Evolutionary conservation across 192 early-diverging fungal species (phyloP).

Genomic region (Paraglomus occultum): DNA sequence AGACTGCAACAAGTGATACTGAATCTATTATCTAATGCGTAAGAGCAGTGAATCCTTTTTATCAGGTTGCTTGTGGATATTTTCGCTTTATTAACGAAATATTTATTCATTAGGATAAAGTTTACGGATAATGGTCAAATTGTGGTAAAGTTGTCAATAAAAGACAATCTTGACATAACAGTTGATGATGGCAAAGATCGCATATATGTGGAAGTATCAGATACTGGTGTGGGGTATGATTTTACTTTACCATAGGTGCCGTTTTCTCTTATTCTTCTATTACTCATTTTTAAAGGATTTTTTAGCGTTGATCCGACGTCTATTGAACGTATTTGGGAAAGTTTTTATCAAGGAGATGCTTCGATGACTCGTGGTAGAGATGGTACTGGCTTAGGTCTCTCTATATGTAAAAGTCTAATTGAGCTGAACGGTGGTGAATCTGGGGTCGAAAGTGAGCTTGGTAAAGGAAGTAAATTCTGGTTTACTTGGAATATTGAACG

Average conservation of each 20-base stretch:
- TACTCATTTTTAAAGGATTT: not conserved
- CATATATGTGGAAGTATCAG: slow-evolving; percentile 61
- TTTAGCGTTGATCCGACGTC: slow-evolving; percentile 60
- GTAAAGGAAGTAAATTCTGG: slow-evolving; percentile 65
- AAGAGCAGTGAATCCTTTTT: not conserved
- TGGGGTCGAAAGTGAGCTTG: slow-evolving; percentile 61
- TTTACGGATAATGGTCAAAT: slow-evolving; percentile 50
- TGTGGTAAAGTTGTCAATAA: slow-evolving; percentile 21
- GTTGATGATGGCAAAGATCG: slow-evolving; percentile 19
- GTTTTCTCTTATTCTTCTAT: not conserved
- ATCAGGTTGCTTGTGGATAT: too few species aligned
- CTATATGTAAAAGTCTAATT: slow-evolving; percentile 71
- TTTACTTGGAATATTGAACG: slow-evolving; percentile 48
- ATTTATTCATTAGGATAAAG: slow-evolving; percentile 31
- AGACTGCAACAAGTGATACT: slow-evolving; percentile 42
- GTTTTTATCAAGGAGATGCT: slow-evolving; percentile 70
- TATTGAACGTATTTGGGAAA: slow-evolving; percentile 65
- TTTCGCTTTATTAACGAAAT: too few species aligned
- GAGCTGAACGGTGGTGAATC: slow-evolving; percentile 68
- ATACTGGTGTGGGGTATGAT: slow-evolving; percentile 65
- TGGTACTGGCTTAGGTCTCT: slow-evolving; percentile 75
- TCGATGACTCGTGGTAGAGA: slow-evolving; percentile 70
- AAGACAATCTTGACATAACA: not conserved
- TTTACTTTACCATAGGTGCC: too few species aligned
- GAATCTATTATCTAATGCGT: slow-evolving; percentile 56